A percentile compares a stretch with the other conserved stretches of the same genome.
phyloP scores from a whole-genome alignment of 257 asterid species.

The Nicotiana tabacum region DNA sequence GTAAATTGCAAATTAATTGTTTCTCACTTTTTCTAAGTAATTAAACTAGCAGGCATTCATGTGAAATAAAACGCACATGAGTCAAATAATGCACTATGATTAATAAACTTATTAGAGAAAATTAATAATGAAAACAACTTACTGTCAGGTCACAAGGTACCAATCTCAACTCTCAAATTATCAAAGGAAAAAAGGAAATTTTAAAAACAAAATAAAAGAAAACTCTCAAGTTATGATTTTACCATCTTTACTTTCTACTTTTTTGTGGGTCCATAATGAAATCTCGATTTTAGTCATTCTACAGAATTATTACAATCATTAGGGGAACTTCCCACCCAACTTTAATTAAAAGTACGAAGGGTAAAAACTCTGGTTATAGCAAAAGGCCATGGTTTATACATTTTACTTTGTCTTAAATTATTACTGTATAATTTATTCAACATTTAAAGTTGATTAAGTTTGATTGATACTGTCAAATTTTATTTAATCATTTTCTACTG shows the following conservation, averaged over 20 bases:
- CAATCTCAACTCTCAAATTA: not conserved
- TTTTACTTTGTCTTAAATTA: not conserved
- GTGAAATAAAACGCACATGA: not conserved
- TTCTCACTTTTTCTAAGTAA: not conserved
- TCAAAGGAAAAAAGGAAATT: not conserved
- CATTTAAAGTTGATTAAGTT: not conserved
- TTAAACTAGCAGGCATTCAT: not conserved
- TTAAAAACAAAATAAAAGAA: too few species aligned
- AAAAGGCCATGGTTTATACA: not conserved
- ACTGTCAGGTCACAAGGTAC: not conserved
- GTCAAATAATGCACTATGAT: constrained; percentile 4
- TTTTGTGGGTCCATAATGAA: not conserved
- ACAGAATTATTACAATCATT: not conserved
- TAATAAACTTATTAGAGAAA: not conserved
- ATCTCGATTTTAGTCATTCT: not conserved
- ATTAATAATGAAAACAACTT: not conserved
- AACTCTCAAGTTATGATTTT: not conserved
- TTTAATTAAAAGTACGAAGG: not conserved
- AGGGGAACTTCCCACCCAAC: not conserved
- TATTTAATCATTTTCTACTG: not conserved
- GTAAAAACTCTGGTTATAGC: not conserved
- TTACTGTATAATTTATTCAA: too few species aligned
- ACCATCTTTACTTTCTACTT: not conserved
- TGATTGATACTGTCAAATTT: not conserved
- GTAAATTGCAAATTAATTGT: not conserved